phyloP scores from a whole-genome alignment of 306 rosid species.

The Acmispon strigosus region DNA sequence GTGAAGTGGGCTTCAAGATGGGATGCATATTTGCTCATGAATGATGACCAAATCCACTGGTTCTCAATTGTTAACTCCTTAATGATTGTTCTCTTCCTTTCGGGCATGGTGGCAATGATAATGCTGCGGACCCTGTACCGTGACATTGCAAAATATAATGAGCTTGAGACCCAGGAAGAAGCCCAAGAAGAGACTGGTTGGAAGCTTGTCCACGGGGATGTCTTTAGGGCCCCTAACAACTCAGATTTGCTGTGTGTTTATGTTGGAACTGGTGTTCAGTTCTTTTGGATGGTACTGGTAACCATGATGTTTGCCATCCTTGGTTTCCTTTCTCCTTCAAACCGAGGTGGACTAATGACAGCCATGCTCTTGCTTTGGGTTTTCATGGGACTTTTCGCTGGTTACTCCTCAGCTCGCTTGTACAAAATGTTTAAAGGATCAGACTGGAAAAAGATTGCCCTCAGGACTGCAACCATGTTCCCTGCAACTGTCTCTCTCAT shows the following conservation, averaged over 20 bases:
- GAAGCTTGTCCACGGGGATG: conserved; percentile 99
- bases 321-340: conserved; percentile 95
- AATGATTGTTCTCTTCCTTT: conserved; percentile 98
- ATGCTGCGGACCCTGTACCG: conserved; percentile 97
- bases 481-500: conserved; percentile 70
- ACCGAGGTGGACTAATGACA: conserved; percentile 97
- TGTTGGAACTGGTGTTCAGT: conserved; percentile 95
- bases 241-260: conserved; percentile 85
- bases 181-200: conserved; percentile 99
- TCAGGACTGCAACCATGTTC: conserved; percentile 75
- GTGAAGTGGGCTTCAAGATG: conserved; percentile 99
- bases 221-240: conserved; percentile 80
- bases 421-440: conserved; percentile 92
- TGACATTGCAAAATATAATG: conserved; percentile 93
- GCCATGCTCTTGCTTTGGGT: conserved; percentile 97
- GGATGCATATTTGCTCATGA: conserved; percentile 98
- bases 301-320: conserved; percentile 96
- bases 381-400: conserved; percentile 97
- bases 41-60: conserved; percentile 96
- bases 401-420: conserved; percentile 76
- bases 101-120: conserved; percentile 99
- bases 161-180: conserved; percentile 98
- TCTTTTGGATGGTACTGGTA: conserved; percentile 83
- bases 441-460: conserved; percentile 83
- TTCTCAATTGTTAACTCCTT: conserved; percentile 91